These are phyloP conservation scores for Durio zibethinus DNA, from an alignment of 345 rosid genomes.

Conservation along the genomic window DNA sequence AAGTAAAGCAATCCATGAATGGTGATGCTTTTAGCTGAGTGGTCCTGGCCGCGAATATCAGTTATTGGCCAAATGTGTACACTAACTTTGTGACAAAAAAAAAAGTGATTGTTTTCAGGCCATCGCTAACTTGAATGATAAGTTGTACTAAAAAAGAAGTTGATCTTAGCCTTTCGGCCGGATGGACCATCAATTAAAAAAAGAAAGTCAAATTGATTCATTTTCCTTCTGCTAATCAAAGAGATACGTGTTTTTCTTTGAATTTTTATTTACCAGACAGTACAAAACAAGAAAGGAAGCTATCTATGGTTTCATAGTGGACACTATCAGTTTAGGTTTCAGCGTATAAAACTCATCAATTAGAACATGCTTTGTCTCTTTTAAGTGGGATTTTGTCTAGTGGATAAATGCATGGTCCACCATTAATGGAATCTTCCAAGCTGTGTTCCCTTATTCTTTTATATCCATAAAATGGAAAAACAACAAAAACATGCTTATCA, in stretches of 20 bases:
- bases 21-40: conserved; percentile 9
- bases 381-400: neutral
- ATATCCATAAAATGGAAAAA: neutral
- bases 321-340: neutral
- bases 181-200: neutral
- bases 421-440: conserved; percentile 17
- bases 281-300: neutral
- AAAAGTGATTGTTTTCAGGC: conserved; percentile 2
- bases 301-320: neutral
- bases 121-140: conserved; percentile 15
- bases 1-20: neutral
- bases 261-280: neutral
- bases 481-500: neutral
- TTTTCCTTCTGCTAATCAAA: neutral
- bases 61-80: neutral
- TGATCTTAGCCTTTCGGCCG: conserved; percentile 24
- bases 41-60: conserved; percentile 7
- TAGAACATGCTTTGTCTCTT: neutral
- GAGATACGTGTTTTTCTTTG: neutral
- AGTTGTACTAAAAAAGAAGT: conserved; percentile 20
- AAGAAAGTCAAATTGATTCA: neutral
- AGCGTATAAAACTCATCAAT: neutral
- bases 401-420: conserved; percentile 1
- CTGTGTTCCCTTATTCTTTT: neutral
- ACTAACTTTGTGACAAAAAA: conserved; percentile 1